Evolutionary conservation across 345 rosid genomes (phyloP), one percentile per base, ranked within the genome.

Genomic region (Gossypium mustelinum): DNA sequence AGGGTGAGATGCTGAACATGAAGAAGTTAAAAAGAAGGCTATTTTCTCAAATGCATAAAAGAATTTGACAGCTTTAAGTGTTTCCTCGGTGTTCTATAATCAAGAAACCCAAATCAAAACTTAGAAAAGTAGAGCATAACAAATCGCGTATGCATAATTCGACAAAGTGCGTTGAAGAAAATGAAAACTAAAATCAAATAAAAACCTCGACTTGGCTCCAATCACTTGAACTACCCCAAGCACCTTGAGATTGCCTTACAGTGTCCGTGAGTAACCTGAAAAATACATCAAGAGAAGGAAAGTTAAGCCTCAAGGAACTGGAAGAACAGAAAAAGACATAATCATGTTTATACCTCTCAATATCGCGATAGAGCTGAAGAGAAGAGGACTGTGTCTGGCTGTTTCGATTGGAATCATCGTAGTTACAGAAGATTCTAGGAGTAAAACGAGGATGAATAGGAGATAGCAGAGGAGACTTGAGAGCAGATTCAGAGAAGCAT

Each of bases 141-240:
- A 43, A 65, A 62, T 8, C 9, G 9, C 10, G 2, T 0, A 34
- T 34, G 47, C 47, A 16, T 13, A 62, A 79, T 25, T 63, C 0
- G 29, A 54, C 43, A 44, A 12, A 13, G 45, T 39, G 9, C 10
- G 27, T 14, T 39, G 20, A 68, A 72, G n/a, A 60, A 39, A 41
- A 7, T 45, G 43, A 24, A 70, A 47, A 43, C 61, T 11, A 18
- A 73, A 72, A 56, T 69, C 3, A 67, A 20, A 70, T 2, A 9
- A 22, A 13, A 70, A 95, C 96, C 98, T 95, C 99, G 11, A 95
- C 73, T 84, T 91, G 85, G 81, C 75, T 84, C 99, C 99, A 93
- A 75, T 91, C 92, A 2, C 74, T 78, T 17, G 90, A 84, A 75
- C 81, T 85, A 70, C 84, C 82, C 89, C 87, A 88, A 72, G 85